phyloP scores from a whole-genome alignment of 805 yeast species.

The Saturnispora kantuleensis region DNA sequence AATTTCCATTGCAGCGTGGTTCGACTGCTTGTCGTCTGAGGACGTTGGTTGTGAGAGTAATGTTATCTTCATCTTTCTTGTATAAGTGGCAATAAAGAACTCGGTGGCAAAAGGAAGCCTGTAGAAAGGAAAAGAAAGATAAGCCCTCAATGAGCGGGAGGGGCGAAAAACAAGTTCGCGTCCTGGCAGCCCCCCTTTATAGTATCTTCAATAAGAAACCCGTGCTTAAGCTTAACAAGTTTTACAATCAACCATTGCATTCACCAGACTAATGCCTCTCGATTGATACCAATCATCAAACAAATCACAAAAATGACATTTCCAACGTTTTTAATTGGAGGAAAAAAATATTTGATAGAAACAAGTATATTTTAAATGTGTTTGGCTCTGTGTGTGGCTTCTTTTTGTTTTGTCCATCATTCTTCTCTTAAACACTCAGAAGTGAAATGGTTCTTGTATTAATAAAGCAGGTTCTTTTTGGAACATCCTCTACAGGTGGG shows the following conservation, averaged over 20 bases:
- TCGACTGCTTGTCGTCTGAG: background rate
- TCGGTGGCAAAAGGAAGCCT: constrained; percentile 2
- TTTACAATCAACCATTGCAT: no score
- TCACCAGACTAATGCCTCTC: no score
- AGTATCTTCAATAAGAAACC: no score
- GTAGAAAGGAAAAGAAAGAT: background rate
- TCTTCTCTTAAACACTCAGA: background rate
- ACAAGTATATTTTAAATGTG: no score
- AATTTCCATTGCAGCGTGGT: constrained; percentile 35
- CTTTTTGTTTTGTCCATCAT: background rate
- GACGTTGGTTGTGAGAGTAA: constrained; percentile 6
- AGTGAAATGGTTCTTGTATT: constrained; percentile 7
- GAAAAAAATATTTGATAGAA: background rate
- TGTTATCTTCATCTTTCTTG: constrained; percentile 35
- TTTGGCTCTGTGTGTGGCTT: background rate
- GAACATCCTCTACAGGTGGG: background rate
- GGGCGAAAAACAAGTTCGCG: no score
- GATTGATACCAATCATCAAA: no score
- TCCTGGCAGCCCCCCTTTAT: no score
- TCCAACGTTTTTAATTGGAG: background rate
- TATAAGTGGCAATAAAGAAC: background rate
- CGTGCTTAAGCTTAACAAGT: no score
- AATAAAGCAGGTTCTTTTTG: constrained; percentile 1
- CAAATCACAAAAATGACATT: background rate
- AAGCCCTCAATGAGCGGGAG: background rate